Evolutionary conservation across 176 grass and related monocot species (phyloP).

Genomic region (Avena eriantha): DNA sequence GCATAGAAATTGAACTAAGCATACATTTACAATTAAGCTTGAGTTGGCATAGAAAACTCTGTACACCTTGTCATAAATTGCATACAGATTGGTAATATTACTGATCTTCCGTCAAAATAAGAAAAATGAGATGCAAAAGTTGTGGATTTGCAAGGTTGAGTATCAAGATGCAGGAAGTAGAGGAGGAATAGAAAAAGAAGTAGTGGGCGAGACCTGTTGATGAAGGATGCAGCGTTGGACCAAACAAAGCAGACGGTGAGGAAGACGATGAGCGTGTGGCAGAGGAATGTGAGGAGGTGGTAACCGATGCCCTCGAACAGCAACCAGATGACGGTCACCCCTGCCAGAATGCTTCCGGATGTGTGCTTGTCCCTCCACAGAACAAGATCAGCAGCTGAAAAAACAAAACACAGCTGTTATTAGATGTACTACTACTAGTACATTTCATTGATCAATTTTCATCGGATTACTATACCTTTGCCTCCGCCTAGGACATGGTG

Average conservation of each 20-base stretch:
- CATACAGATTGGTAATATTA: not conserved
- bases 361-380: conserved; percentile 86
- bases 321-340: conserved; percentile 82
- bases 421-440: not conserved
- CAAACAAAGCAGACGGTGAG: conserved; percentile 72
- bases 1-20: not conserved
- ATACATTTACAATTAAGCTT: not conserved
- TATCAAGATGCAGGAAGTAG: not conserved
- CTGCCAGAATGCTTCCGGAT: conserved; percentile 75
- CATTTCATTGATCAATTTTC: not conserved
- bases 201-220: conserved; percentile 53
- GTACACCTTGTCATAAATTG: not conserved
- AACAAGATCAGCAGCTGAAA: conserved; percentile 84
- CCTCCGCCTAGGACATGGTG: conserved; percentile 74
- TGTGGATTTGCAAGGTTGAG: not conserved
- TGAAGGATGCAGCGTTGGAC: conserved; percentile 69
- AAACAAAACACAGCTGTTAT: not conserved
- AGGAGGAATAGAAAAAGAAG: not conserved
- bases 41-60: too few relatives aligned
- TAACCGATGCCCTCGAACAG: conserved; percentile 92
- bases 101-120: not conserved
- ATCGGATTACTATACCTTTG: conserved; percentile 53
- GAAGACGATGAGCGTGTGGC: conserved; percentile 69
- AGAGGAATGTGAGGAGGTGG: conserved; percentile 83
- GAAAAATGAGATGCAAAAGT: not conserved